phyloP scores from a whole-genome alignment of 306 rosid genomes.

The Dalbergia oliveri region DNA sequence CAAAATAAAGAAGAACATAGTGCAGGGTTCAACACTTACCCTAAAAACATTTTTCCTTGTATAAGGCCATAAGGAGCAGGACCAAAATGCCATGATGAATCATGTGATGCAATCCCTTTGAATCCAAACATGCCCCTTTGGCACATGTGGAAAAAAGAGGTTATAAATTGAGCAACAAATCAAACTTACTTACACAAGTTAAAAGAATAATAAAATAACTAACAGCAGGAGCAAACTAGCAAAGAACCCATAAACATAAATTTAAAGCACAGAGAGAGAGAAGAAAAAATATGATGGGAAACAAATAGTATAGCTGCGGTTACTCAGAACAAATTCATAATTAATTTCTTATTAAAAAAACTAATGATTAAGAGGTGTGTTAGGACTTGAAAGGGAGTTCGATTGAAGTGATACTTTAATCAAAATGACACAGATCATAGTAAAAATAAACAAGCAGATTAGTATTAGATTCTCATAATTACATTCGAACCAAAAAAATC shows the following conservation, averaged over 20 bases:
- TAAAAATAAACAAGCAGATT: slow-evolving; percentile 1
- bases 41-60: slow-evolving; percentile 79
- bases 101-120: slow-evolving; percentile 87
- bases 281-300: too few species aligned
- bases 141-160: slow-evolving; percentile 62
- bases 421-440: background rate
- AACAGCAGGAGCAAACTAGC: background rate
- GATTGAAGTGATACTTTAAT: slow-evolving; percentile 1
- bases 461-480: background rate
- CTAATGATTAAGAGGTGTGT: background rate
- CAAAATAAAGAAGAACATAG: slow-evolving; percentile 31
- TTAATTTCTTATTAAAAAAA: background rate
- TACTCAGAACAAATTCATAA: background rate
- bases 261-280: too few species aligned
- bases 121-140: slow-evolving; percentile 96
- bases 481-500: background rate
- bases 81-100: slow-evolving; percentile 83
- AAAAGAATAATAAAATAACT: background rate
- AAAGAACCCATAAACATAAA: background rate
- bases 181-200: slow-evolving; percentile 29
- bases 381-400: slow-evolving; percentile 9
- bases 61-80: slow-evolving; percentile 89
- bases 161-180: slow-evolving; percentile 15
- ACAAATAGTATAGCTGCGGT: background rate
- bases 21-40: slow-evolving; percentile 54